Base-by-base conservation (phyloP, 2,329 filamentous ascomycete genomes). In the Hirsutella minnesotensis region DNA sequence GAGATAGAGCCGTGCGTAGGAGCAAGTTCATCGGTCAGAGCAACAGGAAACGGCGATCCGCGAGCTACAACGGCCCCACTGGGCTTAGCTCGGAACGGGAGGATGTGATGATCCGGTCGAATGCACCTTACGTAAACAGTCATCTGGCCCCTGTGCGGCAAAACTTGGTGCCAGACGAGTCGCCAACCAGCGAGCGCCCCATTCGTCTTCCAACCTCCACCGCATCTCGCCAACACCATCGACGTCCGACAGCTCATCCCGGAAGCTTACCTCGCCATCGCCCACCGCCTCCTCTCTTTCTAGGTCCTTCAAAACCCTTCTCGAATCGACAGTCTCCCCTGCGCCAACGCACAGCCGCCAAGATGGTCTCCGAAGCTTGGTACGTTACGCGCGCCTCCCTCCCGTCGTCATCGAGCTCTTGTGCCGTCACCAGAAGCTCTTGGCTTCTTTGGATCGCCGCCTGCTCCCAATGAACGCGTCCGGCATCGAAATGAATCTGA, bases 341-440 rank as follows among this genome's bases (percentile, higher is more conserved):
- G 44, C 40, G 31, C 48, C 45, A 16, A 47, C 53, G 47, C 60
- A 53, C 50, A 60, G 40, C 60, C 61, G 59, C 49, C 72, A 82
- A 69, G 60, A 90, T 92, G 85, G 68, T 79, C 64, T 72, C 82
- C 59, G 84, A 89, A 73, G 76, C 83, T 65, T 92, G 86, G 86
- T 92, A 76, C 70, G 83, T 79, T 62, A 62, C 51, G 50, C 53
- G 51, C 57, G 53, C 47, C 54, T 50, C 53, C 53, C 55, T 44
- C 29, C 52, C 51, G 49, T 55, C 56, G 53, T 54, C 50, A 50
- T 39, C 46, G 45, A 35, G 33, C 33, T 35, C 33, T 51, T 46
- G 49, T 49, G 42, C 39, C 54, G 58, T 60, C 55, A 42, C 27
- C 40, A 39, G 46, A 50, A 62, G 56, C 55, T 62, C 44, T 43